Percentiles rank a stretch among this genome's conserved stretches.
Conservation (phyloP, 1,284 basidiomycete species). For the Cystobasidiaceae sp. region DNA sequence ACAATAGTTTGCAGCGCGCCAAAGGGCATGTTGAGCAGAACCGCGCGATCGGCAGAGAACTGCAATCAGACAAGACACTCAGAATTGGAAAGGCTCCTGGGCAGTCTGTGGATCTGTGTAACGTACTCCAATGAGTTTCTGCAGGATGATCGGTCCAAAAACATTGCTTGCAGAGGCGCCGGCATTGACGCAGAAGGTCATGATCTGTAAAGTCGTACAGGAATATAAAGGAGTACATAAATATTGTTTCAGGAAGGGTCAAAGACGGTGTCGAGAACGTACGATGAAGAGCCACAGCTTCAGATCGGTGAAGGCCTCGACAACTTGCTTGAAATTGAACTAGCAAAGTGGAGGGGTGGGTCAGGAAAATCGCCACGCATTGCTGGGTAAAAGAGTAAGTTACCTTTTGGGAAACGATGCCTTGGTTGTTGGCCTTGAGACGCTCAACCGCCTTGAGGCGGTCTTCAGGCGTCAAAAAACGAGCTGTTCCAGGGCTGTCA, state of each 20-base stretch:
- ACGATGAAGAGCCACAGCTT: constrained; percentile 46
- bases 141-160: constrained; percentile 44
- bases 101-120: not conserved
- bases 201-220: not conserved
- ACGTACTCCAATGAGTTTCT: constrained; percentile 37
- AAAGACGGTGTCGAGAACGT: constrained; percentile 40
- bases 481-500: constrained; percentile 45
- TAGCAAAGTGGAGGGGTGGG: not conserved
- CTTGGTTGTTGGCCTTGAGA: constrained; percentile 48
- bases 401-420: constrained; percentile 29
- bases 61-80: not conserved
- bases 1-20: constrained; percentile 44
- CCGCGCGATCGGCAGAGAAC: constrained; percentile 41
- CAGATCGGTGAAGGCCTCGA: constrained; percentile 45
- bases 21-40: constrained; percentile 49
- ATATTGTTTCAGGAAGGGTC: constrained; percentile 33
- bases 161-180: constrained; percentile 3
- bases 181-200: not conserved
- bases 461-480: constrained; percentile 47
- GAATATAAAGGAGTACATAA: not conserved
- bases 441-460: constrained; percentile 47
- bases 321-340: constrained; percentile 46
- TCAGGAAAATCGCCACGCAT: not conserved
- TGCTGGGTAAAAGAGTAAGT: not conserved
- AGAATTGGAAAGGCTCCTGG: not conserved